Percentiles rank a stretch among this genome's conserved stretches.
Evolutionary conservation across 2,329 filamentous ascomycete species (phyloP).

Genomic region (Verticillium longisporum): DNA sequence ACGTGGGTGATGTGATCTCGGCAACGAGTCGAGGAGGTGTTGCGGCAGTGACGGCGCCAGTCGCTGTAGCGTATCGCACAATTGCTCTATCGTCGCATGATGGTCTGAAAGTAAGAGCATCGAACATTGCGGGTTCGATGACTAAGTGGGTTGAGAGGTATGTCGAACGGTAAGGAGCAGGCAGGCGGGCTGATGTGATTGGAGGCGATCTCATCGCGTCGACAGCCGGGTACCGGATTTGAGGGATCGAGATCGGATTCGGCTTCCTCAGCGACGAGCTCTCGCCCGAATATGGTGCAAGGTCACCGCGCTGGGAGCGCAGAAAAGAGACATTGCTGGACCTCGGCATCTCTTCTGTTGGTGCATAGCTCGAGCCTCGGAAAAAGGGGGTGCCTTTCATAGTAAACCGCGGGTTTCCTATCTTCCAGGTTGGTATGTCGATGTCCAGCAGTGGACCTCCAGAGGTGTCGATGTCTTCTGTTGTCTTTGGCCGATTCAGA

Average conservation of each 20-base stretch:
- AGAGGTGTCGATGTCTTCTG: conserved; percentile 44
- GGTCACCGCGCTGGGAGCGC: conserved; percentile 24
- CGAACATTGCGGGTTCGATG: conserved; percentile 73
- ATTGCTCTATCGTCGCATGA: conserved; percentile 70
- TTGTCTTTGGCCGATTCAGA: conserved; percentile 49
- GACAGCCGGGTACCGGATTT: conserved; percentile 19
- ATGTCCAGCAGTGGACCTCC: conserved; percentile 57
- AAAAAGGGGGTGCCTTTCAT: conserved; percentile 68
- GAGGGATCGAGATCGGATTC: conserved; percentile 29
- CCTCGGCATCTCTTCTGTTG: conserved; percentile 60
- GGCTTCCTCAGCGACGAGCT: conserved; percentile 23
- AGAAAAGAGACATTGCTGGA: conserved; percentile 52
- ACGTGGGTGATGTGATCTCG: conserved; percentile 92
- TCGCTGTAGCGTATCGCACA: conserved; percentile 70
- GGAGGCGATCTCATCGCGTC: conserved; percentile 14
- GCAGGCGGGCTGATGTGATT: conserved; percentile 27
- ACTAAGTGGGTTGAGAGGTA: conserved; percentile 42
- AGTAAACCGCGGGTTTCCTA: conserved; percentile 79
- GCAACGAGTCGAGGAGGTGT: conserved; percentile 87
- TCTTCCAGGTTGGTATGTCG: conserved; percentile 74
- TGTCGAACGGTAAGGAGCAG: conserved; percentile 34
- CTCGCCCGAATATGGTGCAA: conserved; percentile 21
- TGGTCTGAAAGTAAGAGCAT: conserved; percentile 71
- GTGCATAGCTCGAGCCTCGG: conserved; percentile 73
- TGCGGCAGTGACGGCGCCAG: conserved; percentile 75